Conservation (phyloP, 2,329 filamentous ascomycete genomes). For the Monilinia vaccinii-corymbosi region DNA sequence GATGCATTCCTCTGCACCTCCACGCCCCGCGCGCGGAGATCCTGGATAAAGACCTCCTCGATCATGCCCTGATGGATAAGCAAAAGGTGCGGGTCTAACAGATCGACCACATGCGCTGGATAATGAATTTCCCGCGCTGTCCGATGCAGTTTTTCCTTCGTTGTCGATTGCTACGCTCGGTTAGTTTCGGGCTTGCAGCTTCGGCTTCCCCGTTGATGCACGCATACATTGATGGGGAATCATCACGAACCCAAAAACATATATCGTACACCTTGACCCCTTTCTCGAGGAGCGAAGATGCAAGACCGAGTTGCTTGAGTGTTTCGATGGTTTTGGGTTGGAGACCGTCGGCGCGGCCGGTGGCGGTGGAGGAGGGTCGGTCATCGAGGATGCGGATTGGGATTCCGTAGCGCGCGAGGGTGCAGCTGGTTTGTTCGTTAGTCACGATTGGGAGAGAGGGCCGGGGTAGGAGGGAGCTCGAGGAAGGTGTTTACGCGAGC, state of each 20-base stretch:
- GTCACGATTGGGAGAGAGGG: neutral
- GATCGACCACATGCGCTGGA: conserved; percentile 22
- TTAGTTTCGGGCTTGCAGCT: conserved; percentile 33
- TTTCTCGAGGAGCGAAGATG: conserved; percentile 44
- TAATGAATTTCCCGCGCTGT: conserved; percentile 32
- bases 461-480: neutral
- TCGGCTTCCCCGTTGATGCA: neutral
- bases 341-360: conserved; percentile 54
- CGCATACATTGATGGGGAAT: neutral
- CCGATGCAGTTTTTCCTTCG: conserved; percentile 14
- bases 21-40: conserved; percentile 39
- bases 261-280: conserved; percentile 50
- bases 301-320: conserved; percentile 50
- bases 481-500: conserved; percentile 27
- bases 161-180: conserved; percentile 14
- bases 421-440: conserved; percentile 43
- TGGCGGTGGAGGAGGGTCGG: conserved; percentile 50
- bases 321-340: conserved; percentile 54
- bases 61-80: conserved; percentile 42
- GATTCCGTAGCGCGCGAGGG: conserved; percentile 47
- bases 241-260: conserved; percentile 47
- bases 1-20: conserved; percentile 38
- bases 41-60: conserved; percentile 46
- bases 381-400: conserved; percentile 60
- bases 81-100: conserved; percentile 31